phyloP scores from a whole-genome alignment of 371 early-diverging fungal species.

The Lichtheimia ramosa region DNA sequence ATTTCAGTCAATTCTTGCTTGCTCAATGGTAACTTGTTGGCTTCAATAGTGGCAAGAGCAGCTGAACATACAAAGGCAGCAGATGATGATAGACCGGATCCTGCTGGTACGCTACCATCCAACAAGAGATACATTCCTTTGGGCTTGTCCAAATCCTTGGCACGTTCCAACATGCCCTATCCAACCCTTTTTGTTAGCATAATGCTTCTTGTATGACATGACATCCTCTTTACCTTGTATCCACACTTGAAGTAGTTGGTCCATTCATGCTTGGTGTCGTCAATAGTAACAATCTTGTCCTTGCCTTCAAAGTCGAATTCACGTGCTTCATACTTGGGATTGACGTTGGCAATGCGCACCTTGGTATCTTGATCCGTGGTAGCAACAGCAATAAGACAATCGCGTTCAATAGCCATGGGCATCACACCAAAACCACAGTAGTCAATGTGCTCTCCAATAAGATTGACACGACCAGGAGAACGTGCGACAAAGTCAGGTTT shows the following conservation, averaged over 20 bases:
- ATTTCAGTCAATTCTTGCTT: slow-evolving; percentile 73
- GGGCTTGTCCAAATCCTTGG: slow-evolving; percentile 47
- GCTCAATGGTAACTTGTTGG: slow-evolving; percentile 47
- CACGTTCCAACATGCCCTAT: slow-evolving; percentile 69
- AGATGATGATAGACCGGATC: slow-evolving; percentile 85
- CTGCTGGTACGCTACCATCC: slow-evolving; percentile 83
- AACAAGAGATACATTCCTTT: slow-evolving; percentile 70
- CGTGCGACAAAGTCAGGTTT: slow-evolving; percentile 83
- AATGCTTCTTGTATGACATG: too few relatives aligned
- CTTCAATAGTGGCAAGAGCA: slow-evolving; percentile 69
- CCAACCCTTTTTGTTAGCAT: not conserved
- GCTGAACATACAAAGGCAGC: slow-evolving; percentile 85
- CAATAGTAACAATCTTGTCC: slow-evolving; percentile 65
- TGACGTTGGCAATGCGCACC: slow-evolving; percentile 66
- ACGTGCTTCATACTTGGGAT: slow-evolving; percentile 61
- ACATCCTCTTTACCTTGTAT: slow-evolving; percentile 55
- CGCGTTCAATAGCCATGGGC: slow-evolving; percentile 95
- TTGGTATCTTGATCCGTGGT: slow-evolving; percentile 44
- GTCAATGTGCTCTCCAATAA: slow-evolving; percentile 97
- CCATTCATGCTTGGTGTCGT: slow-evolving; percentile 72
- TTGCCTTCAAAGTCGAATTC: slow-evolving; percentile 61
- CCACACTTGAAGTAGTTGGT: slow-evolving; percentile 89
- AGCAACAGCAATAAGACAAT: slow-evolving; percentile 77
- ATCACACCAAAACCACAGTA: slow-evolving; percentile 93
- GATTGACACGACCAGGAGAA: slow-evolving; percentile 92